Percentiles rank a stretch among this genome's conserved stretches.
Conservation (phyloP, 106 monocot species). For the Platanthera zijinensis region DNA sequence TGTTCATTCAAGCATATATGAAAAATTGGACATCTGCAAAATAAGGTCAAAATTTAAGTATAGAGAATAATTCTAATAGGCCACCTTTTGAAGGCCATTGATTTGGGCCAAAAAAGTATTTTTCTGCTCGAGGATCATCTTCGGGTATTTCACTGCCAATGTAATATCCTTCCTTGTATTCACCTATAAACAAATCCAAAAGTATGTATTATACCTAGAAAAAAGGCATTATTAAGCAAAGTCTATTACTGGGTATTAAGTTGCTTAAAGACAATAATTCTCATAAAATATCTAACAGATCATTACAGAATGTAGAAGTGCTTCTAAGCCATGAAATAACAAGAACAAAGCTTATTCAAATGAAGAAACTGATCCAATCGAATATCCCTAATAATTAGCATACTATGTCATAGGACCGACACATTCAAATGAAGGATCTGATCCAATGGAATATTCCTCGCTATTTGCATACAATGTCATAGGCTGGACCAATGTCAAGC, state of each 20-base stretch:
- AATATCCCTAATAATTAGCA: no score
- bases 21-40: background rate
- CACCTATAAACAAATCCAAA: conserved; percentile 37
- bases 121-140: conserved; percentile 53
- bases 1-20: background rate
- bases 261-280: no score
- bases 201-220: background rate
- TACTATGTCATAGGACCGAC: no score
- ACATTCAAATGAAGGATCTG: no score
- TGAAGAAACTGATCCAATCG: no score
- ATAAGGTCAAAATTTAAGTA: background rate
- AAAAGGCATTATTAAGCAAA: no score
- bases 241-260: no score
- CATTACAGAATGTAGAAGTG: no score
- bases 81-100: conserved; percentile 75
- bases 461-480: no score
- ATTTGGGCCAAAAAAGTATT: conserved; percentile 90
- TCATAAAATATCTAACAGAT: background rate
- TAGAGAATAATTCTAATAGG: background rate
- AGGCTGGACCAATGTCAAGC: no score
- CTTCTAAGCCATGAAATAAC: background rate
- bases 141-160: conserved; percentile 74
- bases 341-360: background rate
- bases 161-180: conserved; percentile 87
- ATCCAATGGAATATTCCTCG: no score